These are phyloP conservation scores for Camellia lanceoleosa DNA, from an alignment of 148 eudicot species.

Conservation along the genomic window DNA sequence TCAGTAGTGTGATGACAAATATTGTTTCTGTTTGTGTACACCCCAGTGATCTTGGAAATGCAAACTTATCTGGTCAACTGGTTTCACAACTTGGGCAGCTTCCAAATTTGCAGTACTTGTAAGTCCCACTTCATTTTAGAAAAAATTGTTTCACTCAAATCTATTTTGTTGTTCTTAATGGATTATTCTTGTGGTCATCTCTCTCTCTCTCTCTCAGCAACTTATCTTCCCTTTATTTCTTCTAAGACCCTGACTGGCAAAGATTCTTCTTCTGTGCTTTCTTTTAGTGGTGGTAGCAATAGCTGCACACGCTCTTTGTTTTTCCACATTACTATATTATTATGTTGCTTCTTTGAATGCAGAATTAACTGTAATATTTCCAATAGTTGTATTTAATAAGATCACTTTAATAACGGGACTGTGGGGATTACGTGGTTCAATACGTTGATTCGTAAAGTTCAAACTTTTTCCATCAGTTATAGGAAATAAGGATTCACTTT, in stretches of 20 bases:
- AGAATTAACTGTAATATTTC: not conserved
- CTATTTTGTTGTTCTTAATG: not conserved
- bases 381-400: not conserved
- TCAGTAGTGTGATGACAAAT: constrained; percentile 3
- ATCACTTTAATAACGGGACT: not conserved
- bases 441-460: not conserved
- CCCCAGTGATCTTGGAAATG: constrained; percentile 79
- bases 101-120: constrained; percentile 68
- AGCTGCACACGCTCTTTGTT: not conserved
- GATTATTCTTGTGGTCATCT: constrained; percentile 1
- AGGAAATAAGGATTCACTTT: not conserved
- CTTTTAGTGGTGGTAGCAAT: not conserved
- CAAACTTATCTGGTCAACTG: constrained; percentile 69
- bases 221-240: not conserved
- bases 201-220: not conserved
- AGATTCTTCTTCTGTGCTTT: not conserved
- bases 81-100: constrained; percentile 81
- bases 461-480: not conserved
- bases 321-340: not conserved
- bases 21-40: constrained; percentile 7
- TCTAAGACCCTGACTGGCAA: not conserved
- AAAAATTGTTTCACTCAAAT: not conserved
- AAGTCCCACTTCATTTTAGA: constrained; percentile 30
- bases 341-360: not conserved
- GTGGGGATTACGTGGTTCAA: not conserved